Evolutionary conservation across 768 basidiomycete species (phyloP).

Genomic region (Russula sp.): DNA sequence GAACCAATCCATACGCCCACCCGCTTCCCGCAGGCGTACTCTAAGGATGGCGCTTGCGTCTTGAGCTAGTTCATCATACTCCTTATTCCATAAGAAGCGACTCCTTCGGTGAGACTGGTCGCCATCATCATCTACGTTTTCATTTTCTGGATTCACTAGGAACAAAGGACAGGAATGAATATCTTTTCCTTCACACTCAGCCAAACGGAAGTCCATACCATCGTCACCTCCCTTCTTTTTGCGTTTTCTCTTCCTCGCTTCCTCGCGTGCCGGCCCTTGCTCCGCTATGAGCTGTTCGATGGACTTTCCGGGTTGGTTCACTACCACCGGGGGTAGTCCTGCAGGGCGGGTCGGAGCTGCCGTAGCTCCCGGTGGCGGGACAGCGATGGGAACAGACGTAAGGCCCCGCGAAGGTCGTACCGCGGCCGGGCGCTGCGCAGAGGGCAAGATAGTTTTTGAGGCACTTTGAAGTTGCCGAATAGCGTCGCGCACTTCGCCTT

Average conservation of each 20-base stretch:
- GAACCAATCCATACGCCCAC: conserved; percentile 58
- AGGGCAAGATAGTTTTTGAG: conserved; percentile 40
- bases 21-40: conserved; percentile 57
- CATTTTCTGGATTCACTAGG: not conserved
- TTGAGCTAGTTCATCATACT: conserved; percentile 83
- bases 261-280: conserved; percentile 43
- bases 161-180: not conserved
- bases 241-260: conserved; percentile 32
- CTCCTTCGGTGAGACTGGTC: conserved; percentile 38
- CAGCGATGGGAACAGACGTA: not conserved
- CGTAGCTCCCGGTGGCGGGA: conserved; percentile 3
- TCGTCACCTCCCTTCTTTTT: conserved; percentile 31
- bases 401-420: not conserved
- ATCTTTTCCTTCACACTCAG: not conserved
- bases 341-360: conserved; percentile 11
- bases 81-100: conserved; percentile 77
- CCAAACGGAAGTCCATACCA: conserved; percentile 9
- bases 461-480: conserved; percentile 51
- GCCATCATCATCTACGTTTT: conserved; percentile 15
- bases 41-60: conserved; percentile 81
- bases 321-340: conserved; percentile 36
- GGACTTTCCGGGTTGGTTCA: conserved; percentile 46
- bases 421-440: conserved; percentile 25
- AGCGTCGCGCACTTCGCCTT: conserved; percentile 50
- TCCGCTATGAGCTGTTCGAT: conserved; percentile 45